phyloP scores from a whole-genome alignment of 768 basidiomycete genomes.

The Mycena kentingensis region DNA sequence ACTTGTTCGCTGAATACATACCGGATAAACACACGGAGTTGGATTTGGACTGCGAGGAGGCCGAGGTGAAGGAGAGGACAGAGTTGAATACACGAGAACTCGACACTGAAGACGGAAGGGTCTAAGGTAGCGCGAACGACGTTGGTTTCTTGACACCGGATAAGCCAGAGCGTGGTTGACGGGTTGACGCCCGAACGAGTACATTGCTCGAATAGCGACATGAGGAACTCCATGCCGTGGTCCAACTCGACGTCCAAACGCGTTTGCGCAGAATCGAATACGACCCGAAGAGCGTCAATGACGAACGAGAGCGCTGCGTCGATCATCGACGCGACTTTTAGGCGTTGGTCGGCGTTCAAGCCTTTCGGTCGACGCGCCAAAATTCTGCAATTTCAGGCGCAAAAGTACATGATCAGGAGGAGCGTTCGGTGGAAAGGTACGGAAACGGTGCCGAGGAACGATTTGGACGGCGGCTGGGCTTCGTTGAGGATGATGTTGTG shows the following conservation, averaged over 20 bases:
- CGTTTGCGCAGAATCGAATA: constrained; percentile 64
- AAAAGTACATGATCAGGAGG: constrained; percentile 81
- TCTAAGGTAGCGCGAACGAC: constrained; percentile 76
- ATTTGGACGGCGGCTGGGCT: constrained; percentile 70
- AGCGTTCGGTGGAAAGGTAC: constrained; percentile 79
- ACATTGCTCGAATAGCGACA: constrained; percentile 83
- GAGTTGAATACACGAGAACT: no score
- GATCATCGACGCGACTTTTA: constrained; percentile 59
- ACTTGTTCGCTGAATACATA: no score
- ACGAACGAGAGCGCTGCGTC: constrained; percentile 65
- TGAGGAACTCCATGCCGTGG: constrained; percentile 77
- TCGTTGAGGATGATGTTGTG: constrained; percentile 71
- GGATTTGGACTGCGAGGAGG: no score
- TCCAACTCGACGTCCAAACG: constrained; percentile 67
- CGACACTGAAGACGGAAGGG: constrained; percentile 63
- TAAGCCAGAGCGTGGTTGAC: constrained; percentile 77
- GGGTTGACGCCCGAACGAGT: constrained; percentile 66
- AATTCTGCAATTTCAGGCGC: constrained; percentile 60
- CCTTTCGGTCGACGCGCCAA: constrained; percentile 50
- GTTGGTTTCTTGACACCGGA: constrained; percentile 77
- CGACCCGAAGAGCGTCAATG: constrained; percentile 64
- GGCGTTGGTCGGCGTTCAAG: constrained; percentile 60
- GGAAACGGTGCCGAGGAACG: constrained; percentile 65
- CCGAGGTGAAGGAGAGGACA: no score
- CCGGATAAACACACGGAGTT: no score